Evolutionary conservation across 176 grass and related monocot species (phyloP).

Genomic region (Hsuehochloa calcarea): DNA sequence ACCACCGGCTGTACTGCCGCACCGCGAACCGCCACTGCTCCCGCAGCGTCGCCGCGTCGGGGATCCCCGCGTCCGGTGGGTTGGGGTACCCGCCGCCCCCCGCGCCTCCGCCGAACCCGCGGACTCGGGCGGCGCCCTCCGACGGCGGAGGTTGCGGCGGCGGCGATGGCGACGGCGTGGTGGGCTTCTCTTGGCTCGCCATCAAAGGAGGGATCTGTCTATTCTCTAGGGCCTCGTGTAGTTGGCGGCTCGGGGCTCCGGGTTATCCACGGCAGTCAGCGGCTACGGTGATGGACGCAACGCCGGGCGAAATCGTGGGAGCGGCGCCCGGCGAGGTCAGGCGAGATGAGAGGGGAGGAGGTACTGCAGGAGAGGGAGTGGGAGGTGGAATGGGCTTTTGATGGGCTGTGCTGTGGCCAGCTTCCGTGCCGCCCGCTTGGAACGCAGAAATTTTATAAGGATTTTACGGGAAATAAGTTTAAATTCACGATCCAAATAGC

Average conservation of each 20-base stretch:
- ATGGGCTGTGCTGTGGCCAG: too few relatives aligned
- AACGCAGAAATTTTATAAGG: too few relatives aligned
- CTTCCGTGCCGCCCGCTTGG: too few relatives aligned
- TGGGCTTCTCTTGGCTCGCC: slow-evolving; percentile 44
- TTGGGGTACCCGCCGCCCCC: slow-evolving; percentile 47
- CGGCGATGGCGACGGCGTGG: not conserved
- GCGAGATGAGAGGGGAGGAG: too few relatives aligned
- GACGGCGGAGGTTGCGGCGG: not conserved
- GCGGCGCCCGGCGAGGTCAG: too few relatives aligned
- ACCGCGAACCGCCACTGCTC: slow-evolving; percentile 88
- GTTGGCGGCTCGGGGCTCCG: too few relatives aligned
- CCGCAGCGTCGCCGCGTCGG: slow-evolving; percentile 69
- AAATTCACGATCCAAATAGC: too few relatives aligned
- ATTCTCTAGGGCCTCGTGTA: not conserved
- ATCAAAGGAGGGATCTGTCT: slow-evolving; percentile 6
- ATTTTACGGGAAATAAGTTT: too few relatives aligned
- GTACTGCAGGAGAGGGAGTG: too few relatives aligned
- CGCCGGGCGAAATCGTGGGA: not conserved
- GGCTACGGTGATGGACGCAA: not conserved
- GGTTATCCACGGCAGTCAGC: not conserved
- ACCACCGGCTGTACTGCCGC: slow-evolving; percentile 89
- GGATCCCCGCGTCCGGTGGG: slow-evolving; percentile 63
- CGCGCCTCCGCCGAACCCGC: not conserved
- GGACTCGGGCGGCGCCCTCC: not conserved
- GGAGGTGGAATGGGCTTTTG: too few relatives aligned